A percentile compares a stretch with the other conserved stretches of the same genome.
Evolutionary conservation across 306 rosid genomes (phyloP).

Genomic region (Cicer arietinum): DNA sequence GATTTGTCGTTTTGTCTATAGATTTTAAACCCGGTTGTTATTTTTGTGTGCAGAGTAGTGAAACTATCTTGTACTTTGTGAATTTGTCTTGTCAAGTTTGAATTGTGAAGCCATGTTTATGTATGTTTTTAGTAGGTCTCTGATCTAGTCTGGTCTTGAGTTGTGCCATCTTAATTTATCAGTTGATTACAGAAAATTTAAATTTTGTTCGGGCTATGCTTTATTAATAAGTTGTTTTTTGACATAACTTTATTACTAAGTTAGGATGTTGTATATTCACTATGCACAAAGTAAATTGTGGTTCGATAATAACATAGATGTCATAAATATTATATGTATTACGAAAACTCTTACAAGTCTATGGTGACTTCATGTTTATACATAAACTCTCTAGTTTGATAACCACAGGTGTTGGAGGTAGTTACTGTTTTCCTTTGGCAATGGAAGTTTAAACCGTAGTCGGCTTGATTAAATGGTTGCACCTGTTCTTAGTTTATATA

Average conservation of each 20-base stretch:
- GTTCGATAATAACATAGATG: not conserved
- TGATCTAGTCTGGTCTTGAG: not conserved
- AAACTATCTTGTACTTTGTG: not conserved
- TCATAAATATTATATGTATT: not conserved
- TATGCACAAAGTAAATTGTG: not conserved
- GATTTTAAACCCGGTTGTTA: not conserved
- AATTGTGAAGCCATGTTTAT: not conserved
- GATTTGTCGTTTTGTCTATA: not conserved
- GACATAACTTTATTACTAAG: not conserved
- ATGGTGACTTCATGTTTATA: not conserved
- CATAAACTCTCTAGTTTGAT: not conserved
- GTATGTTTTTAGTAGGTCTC: not conserved
- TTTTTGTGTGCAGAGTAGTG: not conserved
- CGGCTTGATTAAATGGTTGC: constrained; percentile 14
- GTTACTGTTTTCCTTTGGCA: constrained; percentile 7
- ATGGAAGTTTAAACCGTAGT: not conserved
- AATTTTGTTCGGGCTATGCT: not conserved
- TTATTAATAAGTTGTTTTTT: not conserved
- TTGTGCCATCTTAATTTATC: not conserved
- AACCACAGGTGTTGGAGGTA: not conserved
- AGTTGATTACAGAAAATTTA: not conserved
- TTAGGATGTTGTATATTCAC: not conserved
- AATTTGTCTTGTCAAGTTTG: not conserved
- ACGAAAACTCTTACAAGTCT: not conserved
- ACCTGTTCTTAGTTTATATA: constrained; percentile 2